Evolutionary conservation across 371 early-diverging fungal genomes (phyloP), one percentile per base, ranked within the genome.

Genomic region (Saksenaea oblongispora): DNA sequence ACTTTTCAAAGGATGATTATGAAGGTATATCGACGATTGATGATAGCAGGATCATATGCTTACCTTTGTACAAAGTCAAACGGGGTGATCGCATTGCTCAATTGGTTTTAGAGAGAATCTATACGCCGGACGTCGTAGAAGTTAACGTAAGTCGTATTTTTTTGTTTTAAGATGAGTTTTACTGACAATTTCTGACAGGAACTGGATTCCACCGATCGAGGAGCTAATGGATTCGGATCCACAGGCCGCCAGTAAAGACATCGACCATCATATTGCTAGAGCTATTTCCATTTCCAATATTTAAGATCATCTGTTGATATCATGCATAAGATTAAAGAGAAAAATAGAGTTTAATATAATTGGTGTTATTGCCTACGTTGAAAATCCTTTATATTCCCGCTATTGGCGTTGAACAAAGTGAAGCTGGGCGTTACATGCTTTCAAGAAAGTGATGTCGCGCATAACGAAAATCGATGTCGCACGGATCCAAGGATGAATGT

Each of bases 81-180:
- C 78, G 86, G 51, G 98, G 99, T 14, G 99, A 99, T 73, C 89
- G 99, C 61, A 87, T 99, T 76, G 99, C 99, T n/a, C 99, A 99
- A 78, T 76, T 98, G 58, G 86, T 99, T 31, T 79, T 99, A 26
- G 98, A 96, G 71, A 81, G 85, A 53, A 94, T 98, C 34, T 84
- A 73, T 54, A 92, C 90, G 1, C 94, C 96, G 8, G 89, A 89
- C 8, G 87, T 96, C 0, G 73, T 84, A 2, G 91, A 91, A 71
- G 93, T 95, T 1, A 86, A 91, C 34, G 90, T 84, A 67, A 75
- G 74, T 34, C 1, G 22, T 24, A n/a, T 17, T 41, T 22, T n/a
- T 31, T 18, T 60, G 35, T 26, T 57, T 22, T 44, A 60, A 1
- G 34, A 18, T 37, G 18, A 14, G n/a, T 36, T 31, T 37, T 13